Evolutionary conservation across 2,329 filamentous ascomycete genomes (phyloP), one percentile per base, ranked within the genome.

Genomic region (Akanthomyces muscarius): DNA sequence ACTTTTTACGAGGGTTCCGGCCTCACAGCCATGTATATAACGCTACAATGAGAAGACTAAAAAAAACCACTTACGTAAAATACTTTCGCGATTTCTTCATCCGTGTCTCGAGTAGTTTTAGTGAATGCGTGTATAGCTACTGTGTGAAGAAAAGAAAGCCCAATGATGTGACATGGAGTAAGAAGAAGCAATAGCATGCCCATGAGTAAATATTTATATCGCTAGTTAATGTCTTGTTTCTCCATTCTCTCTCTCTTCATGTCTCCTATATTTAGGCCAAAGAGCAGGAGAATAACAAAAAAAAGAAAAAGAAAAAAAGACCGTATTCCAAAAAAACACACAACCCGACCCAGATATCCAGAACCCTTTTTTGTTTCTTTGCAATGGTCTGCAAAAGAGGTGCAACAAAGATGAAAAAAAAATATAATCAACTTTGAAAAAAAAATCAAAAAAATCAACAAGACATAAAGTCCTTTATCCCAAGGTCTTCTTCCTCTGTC

Each of bases 11-110:
- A 38, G 48, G 23, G 7, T 48, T 54, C 42, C 42, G 28, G 44
- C 60, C 52, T 50, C 44, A 33, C 41, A 62, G 58, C 44, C 60
- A 65, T 64, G 55, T 66, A 61, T 25, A 64, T 65, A 63, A 66
- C 62, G 62, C 59, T 45, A 48, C 33, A 65, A 64, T 55, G 62
- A 68, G 21, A 52, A 54, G 63, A 25, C 50, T 8, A 45, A 41
- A 47, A 44, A 28, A 18, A 41, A 18, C 30, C 52, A 50, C 2
- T 11, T 21, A 38, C 11, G 28, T 18, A 47, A 60, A 47, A 44
- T 6, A 30, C 1, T 28, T 5, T 36, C 21, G 21, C 21, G 10
- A 8, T 6, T 7, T 36, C 33, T 36, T 36, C 30, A 33, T 33
- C 30, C 1, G 30, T 33, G 2, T 33, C 5, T 3, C 2, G 5